These are phyloP conservation scores for Apiospora marii DNA, from an alignment of 2,329 filamentous ascomycete species.

Conservation along the genomic window DNA sequence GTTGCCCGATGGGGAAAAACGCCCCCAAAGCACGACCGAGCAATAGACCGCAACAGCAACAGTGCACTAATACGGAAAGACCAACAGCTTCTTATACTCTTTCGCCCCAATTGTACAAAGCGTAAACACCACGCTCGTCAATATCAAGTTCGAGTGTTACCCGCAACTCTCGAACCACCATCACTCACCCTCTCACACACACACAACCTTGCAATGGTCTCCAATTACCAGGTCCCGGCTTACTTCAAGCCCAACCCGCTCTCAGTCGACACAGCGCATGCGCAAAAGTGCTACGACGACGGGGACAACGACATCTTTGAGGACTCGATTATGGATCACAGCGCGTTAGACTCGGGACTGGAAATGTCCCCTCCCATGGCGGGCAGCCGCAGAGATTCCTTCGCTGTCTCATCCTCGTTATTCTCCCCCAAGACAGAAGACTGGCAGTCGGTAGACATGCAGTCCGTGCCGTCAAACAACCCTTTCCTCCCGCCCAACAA, in stretches of 20 bases:
- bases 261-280: conserved; percentile 61
- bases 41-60: conserved; percentile 8
- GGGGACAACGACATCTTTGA: conserved; percentile 68
- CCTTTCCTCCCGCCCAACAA: conserved; percentile 67
- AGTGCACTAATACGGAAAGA: conserved; percentile 19
- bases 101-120: background rate
- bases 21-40: conserved; percentile 15
- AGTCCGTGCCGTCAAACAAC: conserved; percentile 69
- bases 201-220: conserved; percentile 53
- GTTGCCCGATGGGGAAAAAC: background rate
- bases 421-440: conserved; percentile 72
- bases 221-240: conserved; percentile 58
- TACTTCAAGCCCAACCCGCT: conserved; percentile 60
- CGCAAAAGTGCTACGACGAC: conserved; percentile 67
- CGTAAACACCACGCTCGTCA: conserved; percentile 13
- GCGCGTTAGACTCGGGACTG: conserved; percentile 65
- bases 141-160: conserved; percentile 25
- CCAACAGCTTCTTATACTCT: conserved; percentile 23
- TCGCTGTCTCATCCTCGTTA: conserved; percentile 63
- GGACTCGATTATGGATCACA: conserved; percentile 67
- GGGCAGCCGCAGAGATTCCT: conserved; percentile 69
- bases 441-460: conserved; percentile 72
- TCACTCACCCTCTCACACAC: conserved; percentile 26
- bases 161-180: conserved; percentile 28
- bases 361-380: conserved; percentile 70